phyloP scores from a whole-genome alignment of 2,329 filamentous ascomycete species.

The Dothistroma pini region DNA sequence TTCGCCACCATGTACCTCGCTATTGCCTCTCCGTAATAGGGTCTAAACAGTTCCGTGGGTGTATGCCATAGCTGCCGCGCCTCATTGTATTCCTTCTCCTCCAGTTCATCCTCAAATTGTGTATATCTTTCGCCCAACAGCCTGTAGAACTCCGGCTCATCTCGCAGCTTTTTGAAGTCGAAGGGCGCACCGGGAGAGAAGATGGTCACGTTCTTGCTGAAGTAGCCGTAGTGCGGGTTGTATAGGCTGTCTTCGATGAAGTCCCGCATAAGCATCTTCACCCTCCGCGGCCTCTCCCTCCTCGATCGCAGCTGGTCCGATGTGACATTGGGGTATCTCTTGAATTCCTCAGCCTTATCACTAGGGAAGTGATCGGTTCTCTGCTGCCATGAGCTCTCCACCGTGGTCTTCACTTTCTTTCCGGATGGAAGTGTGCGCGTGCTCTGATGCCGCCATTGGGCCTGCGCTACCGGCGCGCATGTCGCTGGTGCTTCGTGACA shows the following conservation, averaged over 20 bases:
- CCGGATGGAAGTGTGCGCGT: conserved; percentile 1
- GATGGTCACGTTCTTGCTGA: conserved; percentile 46
- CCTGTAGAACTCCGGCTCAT: conserved; percentile 80
- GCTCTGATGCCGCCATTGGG: conserved; percentile 18
- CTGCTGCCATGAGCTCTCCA: conserved; percentile 81
- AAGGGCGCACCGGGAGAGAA: conserved; percentile 92
- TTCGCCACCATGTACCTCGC: conserved; percentile 95
- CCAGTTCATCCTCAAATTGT: conserved; percentile 84
- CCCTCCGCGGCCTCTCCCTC: conserved; percentile 72
- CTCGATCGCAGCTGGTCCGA: conserved; percentile 70
- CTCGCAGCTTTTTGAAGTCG: conserved; percentile 73
- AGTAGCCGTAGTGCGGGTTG: conserved; percentile 32
- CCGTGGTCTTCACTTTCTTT: conserved; percentile 38
- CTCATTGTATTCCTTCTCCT: conserved; percentile 66
- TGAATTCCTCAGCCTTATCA: conserved; percentile 77
- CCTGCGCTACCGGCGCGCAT: conserved; percentile 46
- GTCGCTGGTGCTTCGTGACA: conserved; percentile 47
- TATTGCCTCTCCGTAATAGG: conserved; percentile 95
- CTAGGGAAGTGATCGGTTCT: conserved; percentile 68
- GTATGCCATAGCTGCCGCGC: conserved; percentile 97
- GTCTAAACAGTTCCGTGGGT: conserved; percentile 92
- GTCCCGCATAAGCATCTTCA: conserved; percentile 96
- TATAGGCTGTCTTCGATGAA: conserved; percentile 79
- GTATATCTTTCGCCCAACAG: conserved; percentile 76
- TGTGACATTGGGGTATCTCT: conserved; percentile 78